phyloP scores from a whole-genome alignment of 805 yeast genomes.

The Dipodascus geniculatus region DNA sequence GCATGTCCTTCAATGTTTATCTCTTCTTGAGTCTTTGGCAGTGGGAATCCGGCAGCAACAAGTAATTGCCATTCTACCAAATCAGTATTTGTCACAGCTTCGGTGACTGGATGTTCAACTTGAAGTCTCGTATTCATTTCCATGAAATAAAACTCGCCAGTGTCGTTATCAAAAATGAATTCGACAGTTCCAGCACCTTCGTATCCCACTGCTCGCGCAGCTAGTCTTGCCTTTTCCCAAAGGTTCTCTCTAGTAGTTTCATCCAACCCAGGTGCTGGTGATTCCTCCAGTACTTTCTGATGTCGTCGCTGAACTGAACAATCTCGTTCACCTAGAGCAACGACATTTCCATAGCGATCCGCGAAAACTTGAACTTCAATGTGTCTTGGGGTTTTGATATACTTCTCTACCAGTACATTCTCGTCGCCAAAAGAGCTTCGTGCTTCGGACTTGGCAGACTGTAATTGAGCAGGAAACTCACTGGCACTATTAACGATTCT shows the following conservation, averaged over 20 bases:
- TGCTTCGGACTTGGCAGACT: slow-evolving; percentile 44
- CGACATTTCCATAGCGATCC: slow-evolving; percentile 42
- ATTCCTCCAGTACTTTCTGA: slow-evolving; percentile 44
- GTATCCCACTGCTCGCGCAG: slow-evolving; percentile 38
- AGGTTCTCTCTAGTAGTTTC: slow-evolving; percentile 33
- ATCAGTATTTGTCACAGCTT: slow-evolving; percentile 43
- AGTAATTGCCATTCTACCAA: slow-evolving; percentile 39
- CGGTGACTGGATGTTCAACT: slow-evolving; percentile 49
- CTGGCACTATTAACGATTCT: slow-evolving; percentile 38
- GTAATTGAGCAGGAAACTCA: slow-evolving; percentile 38
- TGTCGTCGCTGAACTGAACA: slow-evolving; percentile 47
- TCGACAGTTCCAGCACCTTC: slow-evolving; percentile 52
- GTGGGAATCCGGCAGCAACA: slow-evolving; percentile 24
- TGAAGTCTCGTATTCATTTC: slow-evolving; percentile 48
- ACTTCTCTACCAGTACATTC: slow-evolving; percentile 42
- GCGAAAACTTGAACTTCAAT: slow-evolving; percentile 48
- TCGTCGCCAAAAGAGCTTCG: slow-evolving; percentile 43
- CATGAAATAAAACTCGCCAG: slow-evolving; percentile 43
- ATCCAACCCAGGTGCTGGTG: slow-evolving; percentile 45
- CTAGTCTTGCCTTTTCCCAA: slow-evolving; percentile 39
- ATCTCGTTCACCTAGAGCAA: slow-evolving; percentile 45
- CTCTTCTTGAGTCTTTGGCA: slow-evolving; percentile 23
- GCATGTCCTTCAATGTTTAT: slow-evolving; percentile 21
- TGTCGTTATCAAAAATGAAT: slow-evolving; percentile 39
- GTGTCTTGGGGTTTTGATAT: slow-evolving; percentile 43